Conservation (phyloP, 2,329 filamentous ascomycete genomes). For the Alternaria alternata region DNA sequence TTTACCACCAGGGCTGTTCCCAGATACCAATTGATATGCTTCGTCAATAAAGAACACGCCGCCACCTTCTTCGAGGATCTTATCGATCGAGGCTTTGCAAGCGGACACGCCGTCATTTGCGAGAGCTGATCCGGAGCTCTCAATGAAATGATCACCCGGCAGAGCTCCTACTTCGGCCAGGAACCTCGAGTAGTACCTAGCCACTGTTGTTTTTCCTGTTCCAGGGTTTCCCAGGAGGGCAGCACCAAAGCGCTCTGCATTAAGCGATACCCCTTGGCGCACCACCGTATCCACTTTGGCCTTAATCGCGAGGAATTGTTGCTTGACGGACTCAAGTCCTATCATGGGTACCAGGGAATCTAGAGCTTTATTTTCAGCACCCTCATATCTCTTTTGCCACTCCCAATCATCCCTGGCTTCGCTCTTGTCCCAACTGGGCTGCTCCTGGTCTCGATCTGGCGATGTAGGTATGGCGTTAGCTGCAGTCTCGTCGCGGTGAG, state of each 20-base stretch:
- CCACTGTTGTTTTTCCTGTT: conserved; percentile 80
- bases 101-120: conserved; percentile 68
- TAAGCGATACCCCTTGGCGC: conserved; percentile 65
- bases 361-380: conserved; percentile 61
- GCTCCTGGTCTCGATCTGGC: conserved; percentile 2
- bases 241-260: conserved; percentile 67
- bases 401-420: conserved; percentile 66
- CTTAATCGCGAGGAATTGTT: conserved; percentile 69
- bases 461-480: not conserved
- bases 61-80: conserved; percentile 66
- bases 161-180: conserved; percentile 69
- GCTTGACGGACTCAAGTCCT: conserved; percentile 71
- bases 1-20: conserved; percentile 64
- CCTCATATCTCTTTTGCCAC: conserved; percentile 63
- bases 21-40: conserved; percentile 74
- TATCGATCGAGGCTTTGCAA: conserved; percentile 65
- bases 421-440: conserved; percentile 27
- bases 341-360: conserved; percentile 75
- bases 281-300: conserved; percentile 66
- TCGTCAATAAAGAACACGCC: conserved; percentile 82
- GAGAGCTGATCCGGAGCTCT: conserved; percentile 73
- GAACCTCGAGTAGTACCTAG: conserved; percentile 73
- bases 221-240: conserved; percentile 77
- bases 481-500: not conserved
- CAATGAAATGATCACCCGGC: conserved; percentile 67